A percentile compares a stretch with the other conserved stretches of the same genome.
Conservation (phyloP, 176 grass and related monocot species). For the Pontederia paniculata region DNA sequence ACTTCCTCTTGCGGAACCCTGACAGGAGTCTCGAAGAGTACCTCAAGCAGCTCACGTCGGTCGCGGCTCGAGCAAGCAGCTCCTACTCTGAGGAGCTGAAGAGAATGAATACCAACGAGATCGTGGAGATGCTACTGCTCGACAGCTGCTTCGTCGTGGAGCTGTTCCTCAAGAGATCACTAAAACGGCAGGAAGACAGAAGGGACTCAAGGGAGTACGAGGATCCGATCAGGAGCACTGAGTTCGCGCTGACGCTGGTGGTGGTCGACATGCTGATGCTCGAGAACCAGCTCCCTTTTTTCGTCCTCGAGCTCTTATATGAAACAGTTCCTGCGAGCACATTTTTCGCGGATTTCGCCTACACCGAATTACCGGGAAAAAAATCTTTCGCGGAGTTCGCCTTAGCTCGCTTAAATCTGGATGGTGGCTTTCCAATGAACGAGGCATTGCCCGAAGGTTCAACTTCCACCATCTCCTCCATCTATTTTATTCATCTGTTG, state of each 20-base stretch:
- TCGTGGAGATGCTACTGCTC: constrained; percentile 15
- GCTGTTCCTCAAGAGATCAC: constrained; percentile 14
- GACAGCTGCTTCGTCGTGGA: constrained; percentile 36
- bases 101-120: neutral
- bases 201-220: neutral
- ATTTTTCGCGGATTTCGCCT: neutral
- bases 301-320: constrained; percentile 6
- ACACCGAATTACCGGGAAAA: too few relatives aligned
- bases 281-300: constrained; percentile 46
- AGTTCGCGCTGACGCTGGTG: constrained; percentile 2
- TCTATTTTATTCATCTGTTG: constrained; percentile 6
- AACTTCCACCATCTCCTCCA: constrained; percentile 32
- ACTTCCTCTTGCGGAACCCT: neutral
- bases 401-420: neutral
- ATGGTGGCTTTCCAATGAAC: neutral
- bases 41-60: neutral
- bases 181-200: neutral
- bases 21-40: neutral
- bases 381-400: too few relatives aligned
- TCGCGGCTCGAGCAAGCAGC: accelerated
- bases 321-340: neutral
- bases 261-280: constrained; percentile 29
- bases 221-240: constrained; percentile 1
- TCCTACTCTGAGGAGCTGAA: neutral
- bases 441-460: too few relatives aligned